These are phyloP conservation scores for Arthrinium phaeospermum DNA, from an alignment of 2,329 filamentous ascomycete genomes.

Conservation along the genomic window DNA sequence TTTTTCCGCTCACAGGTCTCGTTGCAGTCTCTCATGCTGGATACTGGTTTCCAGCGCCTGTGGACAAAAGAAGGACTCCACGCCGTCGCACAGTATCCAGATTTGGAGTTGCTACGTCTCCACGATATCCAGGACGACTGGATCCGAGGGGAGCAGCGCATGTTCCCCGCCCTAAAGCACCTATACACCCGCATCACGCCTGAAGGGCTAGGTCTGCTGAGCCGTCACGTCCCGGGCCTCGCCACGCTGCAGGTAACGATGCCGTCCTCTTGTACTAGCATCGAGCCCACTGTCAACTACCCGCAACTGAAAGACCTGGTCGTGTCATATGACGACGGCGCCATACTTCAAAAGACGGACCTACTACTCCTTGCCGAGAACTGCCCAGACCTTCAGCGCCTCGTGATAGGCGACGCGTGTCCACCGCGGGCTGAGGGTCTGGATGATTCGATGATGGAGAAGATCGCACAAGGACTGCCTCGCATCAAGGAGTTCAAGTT, in stretches of 20 bases:
- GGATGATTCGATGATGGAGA: conserved; percentile 16
- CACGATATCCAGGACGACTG: neutral
- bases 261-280: neutral
- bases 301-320: neutral
- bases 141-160: neutral
- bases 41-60: neutral
- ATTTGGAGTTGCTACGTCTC: neutral
- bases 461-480: neutral
- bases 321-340: neutral
- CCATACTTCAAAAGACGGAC: neutral
- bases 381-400: neutral
- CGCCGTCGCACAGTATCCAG: neutral
- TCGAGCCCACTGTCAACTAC: neutral
- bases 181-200: neutral
- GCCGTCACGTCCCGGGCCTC: neutral
- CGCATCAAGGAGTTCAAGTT: neutral
- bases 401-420: neutral
- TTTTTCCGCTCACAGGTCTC: neutral
- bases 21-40: neutral
- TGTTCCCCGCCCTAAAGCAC: neutral
- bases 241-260: neutral
- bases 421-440: neutral
- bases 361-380: neutral
- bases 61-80: neutral
- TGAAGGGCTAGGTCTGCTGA: neutral